Evolutionary conservation across 2,329 filamentous ascomycete species (phyloP), one percentile per base, ranked within the genome.

Genomic region (Neodidymelliopsis sp.): DNA sequence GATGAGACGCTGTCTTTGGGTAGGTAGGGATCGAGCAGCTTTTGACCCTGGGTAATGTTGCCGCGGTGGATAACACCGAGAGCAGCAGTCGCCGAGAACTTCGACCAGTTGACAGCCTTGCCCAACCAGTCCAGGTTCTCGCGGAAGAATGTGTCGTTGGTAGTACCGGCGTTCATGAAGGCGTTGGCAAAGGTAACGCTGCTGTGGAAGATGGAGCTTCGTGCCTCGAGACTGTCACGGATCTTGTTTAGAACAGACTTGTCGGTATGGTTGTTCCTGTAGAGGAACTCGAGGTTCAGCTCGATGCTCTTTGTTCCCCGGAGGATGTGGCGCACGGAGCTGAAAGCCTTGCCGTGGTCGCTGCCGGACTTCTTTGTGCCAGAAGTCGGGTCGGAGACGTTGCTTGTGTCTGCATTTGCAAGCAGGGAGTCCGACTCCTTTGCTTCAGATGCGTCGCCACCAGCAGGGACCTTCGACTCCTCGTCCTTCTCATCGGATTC

Each of bases 41-140:
- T 96, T 67, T 91, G 86, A 1, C 92, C 94, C 67, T 99, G 93
- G 18, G 88, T 89, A 50, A 99, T 81, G 73, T 99, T 99, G 46
- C 94, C 94, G 34, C 91, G 88, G 74, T 99, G 94, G 56, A 99
- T 97, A 40, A 97, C 94, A 73, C 94, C 94, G 5, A 99, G 80
- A 6, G 94, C 94, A 47, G 94, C 94, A 4, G 94, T 99, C 11
- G 94, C 94, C 0, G 94, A 97, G 72, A 99, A 99, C 73, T 99
- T 99, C 53, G 92, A 97, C 94, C 94, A 99, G 78, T 99, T 99
- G 36, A 97, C 91, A 19, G 94, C 94, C 79, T 97, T 99, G 53
- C 93, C 92, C 3, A 99, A 78, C 94, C 94, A 99, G 60, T 99
- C 94, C 18, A 99, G 77, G 70, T 99, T 99, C 68, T 97, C 91